phyloP scores from a whole-genome alignment of 441 rosid genomes.

The Adansonia madagascariensis region DNA sequence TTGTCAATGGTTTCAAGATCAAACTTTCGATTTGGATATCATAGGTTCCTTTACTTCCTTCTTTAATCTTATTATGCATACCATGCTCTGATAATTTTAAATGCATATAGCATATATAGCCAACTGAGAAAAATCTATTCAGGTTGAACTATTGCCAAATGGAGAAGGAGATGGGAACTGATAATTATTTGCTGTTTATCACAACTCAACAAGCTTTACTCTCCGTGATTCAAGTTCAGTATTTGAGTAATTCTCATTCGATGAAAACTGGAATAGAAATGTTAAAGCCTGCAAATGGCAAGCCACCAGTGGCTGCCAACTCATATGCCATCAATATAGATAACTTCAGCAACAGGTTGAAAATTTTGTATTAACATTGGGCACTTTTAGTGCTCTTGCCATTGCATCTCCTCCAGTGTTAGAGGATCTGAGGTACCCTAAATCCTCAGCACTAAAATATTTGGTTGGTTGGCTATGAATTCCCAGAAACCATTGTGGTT shows the following conservation, averaged over 20 bases:
- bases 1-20: neutral
- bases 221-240: slow-evolving; percentile 17
- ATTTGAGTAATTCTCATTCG: slow-evolving; percentile 37
- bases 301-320: slow-evolving; percentile 39
- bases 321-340: slow-evolving; percentile 59
- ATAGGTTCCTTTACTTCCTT: neutral
- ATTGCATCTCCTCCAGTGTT: slow-evolving; percentile 76
- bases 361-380: slow-evolving; percentile 68
- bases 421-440: slow-evolving; percentile 73
- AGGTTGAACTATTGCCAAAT: slow-evolving; percentile 11
- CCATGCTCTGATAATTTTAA: neutral
- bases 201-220: slow-evolving; percentile 19
- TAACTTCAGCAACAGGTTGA: slow-evolving; percentile 66
- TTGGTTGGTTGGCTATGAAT: slow-evolving; percentile 90
- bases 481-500: slow-evolving; percentile 92
- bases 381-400: slow-evolving; percentile 61
- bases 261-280: slow-evolving; percentile 47
- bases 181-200: slow-evolving; percentile 2
- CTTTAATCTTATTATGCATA: neutral
- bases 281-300: slow-evolving; percentile 46
- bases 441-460: slow-evolving; percentile 80
- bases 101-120: slow-evolving; percentile 12
- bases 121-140: neutral
- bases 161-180: slow-evolving; percentile 22
- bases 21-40: neutral